Conservation (phyloP, 148 eudicot genomes). For the Vaccinium corymbosum region DNA sequence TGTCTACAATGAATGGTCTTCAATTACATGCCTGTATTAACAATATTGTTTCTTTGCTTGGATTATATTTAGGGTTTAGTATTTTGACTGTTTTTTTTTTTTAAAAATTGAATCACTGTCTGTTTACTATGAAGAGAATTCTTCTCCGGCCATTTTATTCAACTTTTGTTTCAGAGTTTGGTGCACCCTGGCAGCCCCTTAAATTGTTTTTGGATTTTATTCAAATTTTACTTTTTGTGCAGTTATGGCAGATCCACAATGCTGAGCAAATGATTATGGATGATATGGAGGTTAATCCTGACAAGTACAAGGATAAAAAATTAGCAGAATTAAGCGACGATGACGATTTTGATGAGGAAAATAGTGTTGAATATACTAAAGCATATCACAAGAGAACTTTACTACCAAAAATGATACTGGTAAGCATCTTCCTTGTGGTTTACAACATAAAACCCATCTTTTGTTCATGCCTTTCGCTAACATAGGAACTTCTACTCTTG, state of each 20-base stretch:
- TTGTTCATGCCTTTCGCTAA: slow-evolving; percentile 14
- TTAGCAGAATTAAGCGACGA: slow-evolving; percentile 78
- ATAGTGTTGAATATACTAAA: slow-evolving; percentile 58
- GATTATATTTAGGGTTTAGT: background rate
- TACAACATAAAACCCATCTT: background rate
- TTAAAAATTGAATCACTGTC: background rate
- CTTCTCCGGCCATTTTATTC: background rate
- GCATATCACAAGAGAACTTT: slow-evolving; percentile 51
- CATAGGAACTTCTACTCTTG: slow-evolving; percentile 12
- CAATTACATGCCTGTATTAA: background rate
- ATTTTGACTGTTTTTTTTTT: background rate
- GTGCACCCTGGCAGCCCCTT: background rate
- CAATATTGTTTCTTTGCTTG: background rate
- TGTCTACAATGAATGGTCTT: background rate
- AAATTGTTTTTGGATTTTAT: background rate
- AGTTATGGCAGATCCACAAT: slow-evolving; percentile 93
- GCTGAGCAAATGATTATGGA: slow-evolving; percentile 96
- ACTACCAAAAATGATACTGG: slow-evolving; percentile 59
- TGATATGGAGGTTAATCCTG: slow-evolving; percentile 84
- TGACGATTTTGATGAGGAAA: slow-evolving; percentile 74
- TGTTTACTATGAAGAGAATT: background rate
- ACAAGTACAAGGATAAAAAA: slow-evolving; percentile 66
- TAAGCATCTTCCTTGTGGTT: slow-evolving; percentile 28
- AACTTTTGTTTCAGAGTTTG: background rate
- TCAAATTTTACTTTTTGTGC: slow-evolving; percentile 14